A percentile compares a stretch with the other conserved stretches of the same genome.
These are phyloP conservation scores for Tieghemostelium lacteum DNA, from an alignment of 78 protist genomes.

Conservation along the genomic window DNA sequence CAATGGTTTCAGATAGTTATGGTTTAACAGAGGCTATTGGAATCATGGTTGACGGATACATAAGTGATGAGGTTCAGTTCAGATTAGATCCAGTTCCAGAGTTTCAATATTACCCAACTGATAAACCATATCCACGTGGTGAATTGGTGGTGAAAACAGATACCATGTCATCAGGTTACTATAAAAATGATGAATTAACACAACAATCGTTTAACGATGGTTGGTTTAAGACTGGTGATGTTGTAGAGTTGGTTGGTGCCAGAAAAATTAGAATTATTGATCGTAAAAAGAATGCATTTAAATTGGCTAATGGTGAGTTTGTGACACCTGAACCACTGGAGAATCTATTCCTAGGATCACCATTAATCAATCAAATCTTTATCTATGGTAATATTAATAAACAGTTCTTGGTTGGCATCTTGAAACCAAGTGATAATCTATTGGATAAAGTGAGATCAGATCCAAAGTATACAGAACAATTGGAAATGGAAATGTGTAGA, in stretches of 20 bases:
- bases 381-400: conserved; percentile 46
- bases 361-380: conserved; percentile 49
- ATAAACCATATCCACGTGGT: conserved; percentile 79
- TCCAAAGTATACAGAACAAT: too few relatives aligned
- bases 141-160: conserved; percentile 86
- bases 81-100: conserved; percentile 42
- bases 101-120: conserved; percentile 37
- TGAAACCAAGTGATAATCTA: conserved; percentile 24
- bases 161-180: conserved; percentile 86
- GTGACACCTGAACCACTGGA: conserved; percentile 84
- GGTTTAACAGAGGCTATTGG: conserved; percentile 68
- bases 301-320: conserved; percentile 93
- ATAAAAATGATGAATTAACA: conserved; percentile 44
- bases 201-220: conserved; percentile 79
- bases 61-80: conserved; percentile 14
- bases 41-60: conserved; percentile 24
- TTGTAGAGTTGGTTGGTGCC: conserved; percentile 74
- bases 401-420: conserved; percentile 48
- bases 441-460: neutral
- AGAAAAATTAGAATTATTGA: conserved; percentile 88
- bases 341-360: conserved; percentile 31
- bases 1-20: conserved; percentile 23
- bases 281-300: conserved; percentile 91
- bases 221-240: conserved; percentile 95
- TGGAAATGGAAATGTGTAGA: conserved; percentile 2